Percentiles rank a stretch among this genome's conserved stretches.
phyloP scores from a whole-genome alignment of 2,329 filamentous ascomycete species.

The Chrysoporthe deuterocubensis region DNA sequence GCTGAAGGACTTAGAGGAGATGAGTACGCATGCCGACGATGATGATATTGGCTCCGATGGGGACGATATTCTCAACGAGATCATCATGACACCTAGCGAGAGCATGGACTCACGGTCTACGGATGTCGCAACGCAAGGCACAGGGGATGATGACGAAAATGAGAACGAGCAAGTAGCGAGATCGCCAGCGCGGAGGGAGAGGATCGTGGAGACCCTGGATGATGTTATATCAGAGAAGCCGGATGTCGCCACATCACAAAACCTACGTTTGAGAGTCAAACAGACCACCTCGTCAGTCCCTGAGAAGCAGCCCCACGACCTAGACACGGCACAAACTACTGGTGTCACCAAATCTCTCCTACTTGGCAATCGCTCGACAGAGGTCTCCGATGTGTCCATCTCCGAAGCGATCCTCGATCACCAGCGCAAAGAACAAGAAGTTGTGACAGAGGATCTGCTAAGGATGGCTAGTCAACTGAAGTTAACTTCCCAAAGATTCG shows the following conservation, averaged over 20 bases:
- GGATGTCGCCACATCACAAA: slow-evolving; percentile 38
- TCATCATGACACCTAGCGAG: slow-evolving; percentile 60
- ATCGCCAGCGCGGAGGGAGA: slow-evolving; percentile 9
- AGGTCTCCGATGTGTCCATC: slow-evolving; percentile 46
- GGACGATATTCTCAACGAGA: slow-evolving; percentile 60
- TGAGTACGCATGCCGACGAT: slow-evolving; percentile 46
- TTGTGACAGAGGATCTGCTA: slow-evolving; percentile 79
- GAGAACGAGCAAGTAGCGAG: slow-evolving; percentile 10
- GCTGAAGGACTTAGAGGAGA: slow-evolving; percentile 69
- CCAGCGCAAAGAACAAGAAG: slow-evolving; percentile 81
- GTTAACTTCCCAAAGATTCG: slow-evolving; percentile 72
- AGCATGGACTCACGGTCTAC: slow-evolving; percentile 48
- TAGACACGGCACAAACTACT: slow-evolving; percentile 29
- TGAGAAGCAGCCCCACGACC: slow-evolving; percentile 12
- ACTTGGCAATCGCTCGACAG: slow-evolving; percentile 23
- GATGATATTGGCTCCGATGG: slow-evolving; percentile 55
- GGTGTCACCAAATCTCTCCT: slow-evolving; percentile 26
- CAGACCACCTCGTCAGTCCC: slow-evolving; percentile 20
- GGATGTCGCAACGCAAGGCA: slow-evolving; percentile 31
- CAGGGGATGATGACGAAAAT: slow-evolving; percentile 30
- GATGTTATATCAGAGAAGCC: slow-evolving; percentile 27
- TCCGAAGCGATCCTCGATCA: slow-evolving; percentile 76
- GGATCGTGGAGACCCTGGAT: slow-evolving; percentile 14
- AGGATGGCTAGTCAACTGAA: slow-evolving; percentile 80
- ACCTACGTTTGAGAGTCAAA: slow-evolving; percentile 38